A percentile compares a stretch with the other conserved stretches of the same genome.
Evolutionary conservation across 148 eudicot genomes (phyloP).

Genomic region (Mesembryanthemum crystallinum): DNA sequence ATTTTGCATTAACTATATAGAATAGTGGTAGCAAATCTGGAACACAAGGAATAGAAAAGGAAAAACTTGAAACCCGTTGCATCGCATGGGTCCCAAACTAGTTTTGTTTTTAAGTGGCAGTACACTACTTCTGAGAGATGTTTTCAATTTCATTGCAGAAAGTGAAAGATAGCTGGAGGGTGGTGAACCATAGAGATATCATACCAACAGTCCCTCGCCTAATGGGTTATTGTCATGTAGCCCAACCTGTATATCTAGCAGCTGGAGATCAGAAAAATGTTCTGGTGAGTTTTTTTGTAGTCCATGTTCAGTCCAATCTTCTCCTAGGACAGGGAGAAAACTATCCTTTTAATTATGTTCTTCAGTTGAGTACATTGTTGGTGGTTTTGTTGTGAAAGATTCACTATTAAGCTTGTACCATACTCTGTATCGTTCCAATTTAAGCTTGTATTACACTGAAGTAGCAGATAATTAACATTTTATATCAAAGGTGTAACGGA

Average conservation of each 20-base stretch:
- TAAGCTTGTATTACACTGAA: no score
- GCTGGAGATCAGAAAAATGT: conserved; percentile 49
- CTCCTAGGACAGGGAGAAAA: background rate
- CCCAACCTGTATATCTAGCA: conserved; percentile 85
- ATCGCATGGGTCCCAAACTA: no score
- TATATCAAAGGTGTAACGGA: no score
- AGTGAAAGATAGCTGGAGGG: conserved; percentile 97
- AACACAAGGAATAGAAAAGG: no score
- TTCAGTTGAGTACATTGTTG: background rate
- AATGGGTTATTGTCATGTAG: conserved; percentile 99
- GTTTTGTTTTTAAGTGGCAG: background rate
- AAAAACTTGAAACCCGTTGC: no score
- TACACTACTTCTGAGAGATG: conserved; percentile 3
- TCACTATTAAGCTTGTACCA: no score
- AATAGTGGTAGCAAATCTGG: no score
- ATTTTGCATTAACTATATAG: no score
- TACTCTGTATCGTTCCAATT: no score
- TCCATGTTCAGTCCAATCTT: conserved; percentile 11
- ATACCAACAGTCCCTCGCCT: conserved; percentile 97
- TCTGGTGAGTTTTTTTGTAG: conserved; percentile 40
- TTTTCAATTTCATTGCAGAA: conserved; percentile 45
- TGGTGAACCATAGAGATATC: conserved; percentile 94
- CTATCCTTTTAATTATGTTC: background rate
- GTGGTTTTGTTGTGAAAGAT: no score
- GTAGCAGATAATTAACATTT: no score